Percentiles rank a stretch among this genome's conserved stretches.
phyloP scores from a whole-genome alignment of 805 yeast genomes.

The Starmerella powellii region DNA sequence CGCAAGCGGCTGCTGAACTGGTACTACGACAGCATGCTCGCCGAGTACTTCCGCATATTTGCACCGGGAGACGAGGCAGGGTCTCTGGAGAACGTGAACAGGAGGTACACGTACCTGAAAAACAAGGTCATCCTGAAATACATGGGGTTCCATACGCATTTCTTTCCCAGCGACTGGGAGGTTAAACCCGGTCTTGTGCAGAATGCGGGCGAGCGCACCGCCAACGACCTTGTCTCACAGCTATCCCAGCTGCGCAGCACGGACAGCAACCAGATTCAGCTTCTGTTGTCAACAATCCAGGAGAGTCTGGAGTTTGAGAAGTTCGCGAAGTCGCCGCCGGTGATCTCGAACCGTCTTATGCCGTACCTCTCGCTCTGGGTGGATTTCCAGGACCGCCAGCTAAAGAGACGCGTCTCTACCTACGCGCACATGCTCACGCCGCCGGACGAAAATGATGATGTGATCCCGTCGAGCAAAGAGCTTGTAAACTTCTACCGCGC shows the following conservation, averaged over 20 bases:
- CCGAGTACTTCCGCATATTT: constrained; percentile 67
- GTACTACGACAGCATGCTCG: constrained; percentile 58
- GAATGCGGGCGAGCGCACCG: constrained; percentile 56
- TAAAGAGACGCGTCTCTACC: constrained; percentile 41
- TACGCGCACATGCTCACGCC: constrained; percentile 36
- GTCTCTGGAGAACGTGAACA: constrained; percentile 68
- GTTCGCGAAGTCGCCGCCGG: constrained; percentile 34
- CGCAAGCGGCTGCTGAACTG: constrained; percentile 53
- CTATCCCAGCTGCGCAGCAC: constrained; percentile 31
- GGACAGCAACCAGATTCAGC: constrained; percentile 39
- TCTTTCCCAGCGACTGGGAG: constrained; percentile 65
- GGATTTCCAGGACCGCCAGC: constrained; percentile 58
- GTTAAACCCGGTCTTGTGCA: constrained; percentile 50
- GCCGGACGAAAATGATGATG: constrained; percentile 37
- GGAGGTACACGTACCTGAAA: constrained; percentile 73
- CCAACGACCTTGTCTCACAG: constrained; percentile 49
- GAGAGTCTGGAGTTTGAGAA: constrained; percentile 77
- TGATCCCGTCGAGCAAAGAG: constrained; percentile 78
- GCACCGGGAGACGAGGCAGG: constrained; percentile 84
- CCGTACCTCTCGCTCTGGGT: constrained; percentile 82
- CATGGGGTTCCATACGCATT: constrained; percentile 34
- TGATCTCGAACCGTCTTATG: constrained; percentile 59
- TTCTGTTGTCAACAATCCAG: constrained; percentile 55
- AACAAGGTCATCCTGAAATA: constrained; percentile 48
- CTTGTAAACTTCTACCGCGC: constrained; percentile 68